Evolutionary conservation across 805 yeast genomes (phyloP).

Genomic region (Priceomyces melissophilus): DNA sequence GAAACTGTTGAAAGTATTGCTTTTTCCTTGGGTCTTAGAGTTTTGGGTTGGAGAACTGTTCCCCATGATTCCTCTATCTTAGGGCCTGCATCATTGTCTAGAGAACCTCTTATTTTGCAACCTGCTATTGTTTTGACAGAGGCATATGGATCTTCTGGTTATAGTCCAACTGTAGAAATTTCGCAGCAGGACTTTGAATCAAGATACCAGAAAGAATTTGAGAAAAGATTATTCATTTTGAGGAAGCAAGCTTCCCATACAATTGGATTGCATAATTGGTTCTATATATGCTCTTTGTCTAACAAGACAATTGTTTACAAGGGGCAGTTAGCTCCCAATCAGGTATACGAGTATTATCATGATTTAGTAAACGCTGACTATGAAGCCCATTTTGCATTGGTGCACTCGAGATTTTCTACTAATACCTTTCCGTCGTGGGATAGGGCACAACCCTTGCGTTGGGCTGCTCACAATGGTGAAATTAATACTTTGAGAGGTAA

Average conservation of each 20-base stretch:
- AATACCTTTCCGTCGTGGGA: slow-evolving; percentile 99
- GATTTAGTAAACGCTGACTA: slow-evolving; percentile 88
- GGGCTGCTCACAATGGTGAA: slow-evolving; percentile 99
- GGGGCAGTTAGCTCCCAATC: slow-evolving; percentile 96
- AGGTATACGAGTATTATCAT: slow-evolving; percentile 91
- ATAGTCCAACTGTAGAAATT: slow-evolving; percentile 28
- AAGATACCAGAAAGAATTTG: slow-evolving; percentile 62
- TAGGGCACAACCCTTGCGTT: slow-evolving; percentile 95
- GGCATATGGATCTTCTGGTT: slow-evolving; percentile 16
- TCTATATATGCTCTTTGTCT: slow-evolving; percentile 90
- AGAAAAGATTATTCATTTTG: slow-evolving; percentile 77
- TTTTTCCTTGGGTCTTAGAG: slow-evolving; percentile 65
- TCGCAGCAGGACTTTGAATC: slow-evolving; percentile 53
- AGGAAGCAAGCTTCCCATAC: slow-evolving; percentile 88
- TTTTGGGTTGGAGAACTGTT: slow-evolving; percentile 91
- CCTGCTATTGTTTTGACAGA: slow-evolving; percentile 77
- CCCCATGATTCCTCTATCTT: slow-evolving; percentile 92
- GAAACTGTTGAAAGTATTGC: slow-evolving; percentile 82
- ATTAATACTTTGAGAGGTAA: slow-evolving; percentile 96
- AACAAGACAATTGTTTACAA: slow-evolving; percentile 90
- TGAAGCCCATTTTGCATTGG: slow-evolving; percentile 93
- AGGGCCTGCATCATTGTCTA: slow-evolving; percentile 90
- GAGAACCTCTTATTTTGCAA: slow-evolving; percentile 89
- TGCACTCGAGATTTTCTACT: slow-evolving; percentile 95
- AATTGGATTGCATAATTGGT: slow-evolving; percentile 95